Evolutionary conservation across 768 basidiomycete species (phyloP), one percentile per base, ranked within the genome.

Genomic region (Clavulina sp.): DNA sequence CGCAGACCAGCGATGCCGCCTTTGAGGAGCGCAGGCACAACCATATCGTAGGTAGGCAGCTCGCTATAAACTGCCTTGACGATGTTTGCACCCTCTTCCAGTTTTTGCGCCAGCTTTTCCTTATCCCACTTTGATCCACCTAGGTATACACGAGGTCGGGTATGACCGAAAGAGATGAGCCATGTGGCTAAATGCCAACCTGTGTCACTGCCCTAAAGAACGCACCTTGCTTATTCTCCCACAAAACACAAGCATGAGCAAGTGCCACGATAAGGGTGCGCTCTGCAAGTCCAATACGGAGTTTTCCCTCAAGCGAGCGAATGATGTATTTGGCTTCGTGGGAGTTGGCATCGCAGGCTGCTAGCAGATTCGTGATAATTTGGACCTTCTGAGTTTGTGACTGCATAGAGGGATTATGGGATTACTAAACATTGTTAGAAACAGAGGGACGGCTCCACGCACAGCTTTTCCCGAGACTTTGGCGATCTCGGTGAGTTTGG

Each of bases 41-140:
- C 87, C 58, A 79, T 66, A 61, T 97, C 91, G 61, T 97, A 96
- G 7, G 74, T 80, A 0, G 95, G 95, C 34, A 97, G 70, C 70
- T 97, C 93, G 59, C 91, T 95, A 64, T 91, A 99, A 18, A 97
- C 89, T 5, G 80, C 71, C 66, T 96, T 97, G 60, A 97, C 75
- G 30, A 74, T 74, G 55, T 72, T 75, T 0, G 82, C 67, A 2
- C 79, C 86, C 55, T 86, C 76, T 62, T 92, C 88, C 7, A 97
- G 67, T 41, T 78, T 73, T 24, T 69, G 64, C 0, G 78, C 69
- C 19, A 96, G 68, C 61, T 81, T 77, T 44, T 93, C 89, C 54
- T 73, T 68, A 60, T 69, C 77, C 71, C 80, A 77, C 61, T 77
- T 79, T 69, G 86, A 89, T 44, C 70, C 71, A 13, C 73, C 86